Evolutionary conservation across 164 flowering plant species (phyloP).

Genomic region (Cinnamomum chago): DNA sequence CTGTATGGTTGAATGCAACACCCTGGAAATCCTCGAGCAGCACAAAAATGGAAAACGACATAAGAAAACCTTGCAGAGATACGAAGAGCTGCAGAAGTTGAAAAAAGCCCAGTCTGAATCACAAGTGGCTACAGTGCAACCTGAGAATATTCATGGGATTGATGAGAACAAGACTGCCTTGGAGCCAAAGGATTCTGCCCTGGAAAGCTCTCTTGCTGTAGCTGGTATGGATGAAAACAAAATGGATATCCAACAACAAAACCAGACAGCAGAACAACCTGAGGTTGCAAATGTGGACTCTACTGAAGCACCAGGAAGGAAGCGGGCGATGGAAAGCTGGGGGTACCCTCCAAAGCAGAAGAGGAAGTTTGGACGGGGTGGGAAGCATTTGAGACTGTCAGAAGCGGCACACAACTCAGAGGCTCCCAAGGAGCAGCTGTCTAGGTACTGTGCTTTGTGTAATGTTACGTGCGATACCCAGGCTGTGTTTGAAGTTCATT

Average conservation of each 20-base stretch:
- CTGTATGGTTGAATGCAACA: slow-evolving; percentile 58
- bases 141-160: slow-evolving; percentile 10
- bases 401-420: slow-evolving; percentile 18
- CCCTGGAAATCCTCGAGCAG: slow-evolving; percentile 43
- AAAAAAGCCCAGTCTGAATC: neutral
- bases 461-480: slow-evolving; percentile 27
- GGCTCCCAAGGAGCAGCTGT: slow-evolving; percentile 39
- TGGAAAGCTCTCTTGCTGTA: slow-evolving; percentile 11
- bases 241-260: slow-evolving; percentile 18
- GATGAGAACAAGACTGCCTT: slow-evolving; percentile 1
- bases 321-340: slow-evolving; percentile 13
- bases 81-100: slow-evolving; percentile 18
- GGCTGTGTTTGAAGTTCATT: slow-evolving; percentile 14
- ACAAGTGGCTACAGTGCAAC: slow-evolving; percentile 5
- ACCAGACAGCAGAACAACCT: slow-evolving; percentile 9
- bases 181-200: slow-evolving; percentile 8
- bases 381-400: slow-evolving; percentile 24
- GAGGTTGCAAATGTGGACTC: slow-evolving; percentile 11
- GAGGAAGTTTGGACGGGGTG: slow-evolving; percentile 31
- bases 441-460: slow-evolving; percentile 45
- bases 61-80: slow-evolving; percentile 38
- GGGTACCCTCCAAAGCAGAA: slow-evolving; percentile 35
- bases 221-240: slow-evolving; percentile 4
- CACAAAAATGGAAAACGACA: slow-evolving; percentile 61
- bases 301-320: slow-evolving; percentile 16